These are phyloP conservation scores for Rhododendron griersonianum DNA, from an alignment of 148 eudicot species.

Conservation along the genomic window DNA sequence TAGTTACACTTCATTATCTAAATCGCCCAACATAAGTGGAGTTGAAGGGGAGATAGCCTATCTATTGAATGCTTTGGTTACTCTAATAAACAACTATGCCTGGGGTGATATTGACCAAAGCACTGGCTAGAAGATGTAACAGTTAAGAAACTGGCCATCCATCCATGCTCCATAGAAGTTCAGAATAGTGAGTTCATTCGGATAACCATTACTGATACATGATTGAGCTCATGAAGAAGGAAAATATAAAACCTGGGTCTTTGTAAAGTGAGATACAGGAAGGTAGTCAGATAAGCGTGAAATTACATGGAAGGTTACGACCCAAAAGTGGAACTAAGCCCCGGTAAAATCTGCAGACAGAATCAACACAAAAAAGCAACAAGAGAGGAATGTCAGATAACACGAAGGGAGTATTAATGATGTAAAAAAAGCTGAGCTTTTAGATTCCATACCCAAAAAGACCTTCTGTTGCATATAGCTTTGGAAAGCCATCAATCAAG, in stretches of 20 bases:
- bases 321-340: slow-evolving; percentile 95
- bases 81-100: neutral
- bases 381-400: neutral
- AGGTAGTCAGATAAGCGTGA: neutral
- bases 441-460: slow-evolving; percentile 36
- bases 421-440: neutral
- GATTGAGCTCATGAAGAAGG: neutral
- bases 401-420: neutral
- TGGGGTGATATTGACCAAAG: neutral
- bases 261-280: too few species aligned
- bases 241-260: neutral
- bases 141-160: neutral
- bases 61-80: neutral
- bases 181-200: neutral
- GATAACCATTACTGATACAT: neutral
- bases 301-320: slow-evolving; percentile 94
- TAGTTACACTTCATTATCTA: neutral
- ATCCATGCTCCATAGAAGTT: neutral
- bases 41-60: neutral
- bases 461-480: slow-evolving; percentile 52
- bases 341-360: slow-evolving; percentile 76
- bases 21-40: neutral
- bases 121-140: neutral
- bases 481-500: slow-evolving; percentile 63
- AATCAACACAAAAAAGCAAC: neutral